These are phyloP conservation scores for Graphilbum fragrans DNA, from an alignment of 2,329 filamentous ascomycete species.

Conservation along the genomic window DNA sequence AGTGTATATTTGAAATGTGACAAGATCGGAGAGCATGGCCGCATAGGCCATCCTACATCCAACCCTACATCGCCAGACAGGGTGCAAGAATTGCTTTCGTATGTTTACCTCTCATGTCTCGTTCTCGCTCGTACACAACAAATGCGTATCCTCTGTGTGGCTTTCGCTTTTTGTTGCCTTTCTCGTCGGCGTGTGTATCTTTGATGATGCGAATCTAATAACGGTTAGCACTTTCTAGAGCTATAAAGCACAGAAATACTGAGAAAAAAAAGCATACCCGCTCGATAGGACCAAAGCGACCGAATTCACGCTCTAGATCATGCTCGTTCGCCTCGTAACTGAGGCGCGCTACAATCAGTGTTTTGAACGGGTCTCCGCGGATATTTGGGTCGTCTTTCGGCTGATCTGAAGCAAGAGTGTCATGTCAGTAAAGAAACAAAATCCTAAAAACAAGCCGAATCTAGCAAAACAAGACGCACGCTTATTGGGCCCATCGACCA, in stretches of 20 bases:
- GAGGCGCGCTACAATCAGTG: conserved; percentile 80
- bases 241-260: conserved; percentile 2
- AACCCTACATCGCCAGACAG: too few species aligned
- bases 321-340: conserved; percentile 82
- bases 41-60: too few species aligned
- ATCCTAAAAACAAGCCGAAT: background rate
- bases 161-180: conserved; percentile 67
- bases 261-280: conserved; percentile 42
- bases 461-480: conserved; percentile 33
- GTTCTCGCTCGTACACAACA: conserved; percentile 91
- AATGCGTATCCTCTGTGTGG: conserved; percentile 87
- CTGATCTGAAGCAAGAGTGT: conserved; percentile 45
- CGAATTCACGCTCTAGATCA: conserved; percentile 88
- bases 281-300: conserved; percentile 87
- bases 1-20: too few species aligned
- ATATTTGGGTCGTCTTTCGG: conserved; percentile 79
- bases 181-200: conserved; percentile 58
- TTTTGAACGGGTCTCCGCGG: conserved; percentile 88
- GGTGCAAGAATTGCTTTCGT: too few species aligned
- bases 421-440: conserved; percentile 4
- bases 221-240: background rate
- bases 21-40: too few species aligned
- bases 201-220: conserved; percentile 73
- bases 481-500: conserved; percentile 50
- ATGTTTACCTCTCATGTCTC: conserved; percentile 94